Percentiles rank a stretch among this genome's conserved stretches.
These are phyloP conservation scores for Malassezia slooffiae DNA, from an alignment of 1,284 basidiomycete species.

Conservation along the genomic window DNA sequence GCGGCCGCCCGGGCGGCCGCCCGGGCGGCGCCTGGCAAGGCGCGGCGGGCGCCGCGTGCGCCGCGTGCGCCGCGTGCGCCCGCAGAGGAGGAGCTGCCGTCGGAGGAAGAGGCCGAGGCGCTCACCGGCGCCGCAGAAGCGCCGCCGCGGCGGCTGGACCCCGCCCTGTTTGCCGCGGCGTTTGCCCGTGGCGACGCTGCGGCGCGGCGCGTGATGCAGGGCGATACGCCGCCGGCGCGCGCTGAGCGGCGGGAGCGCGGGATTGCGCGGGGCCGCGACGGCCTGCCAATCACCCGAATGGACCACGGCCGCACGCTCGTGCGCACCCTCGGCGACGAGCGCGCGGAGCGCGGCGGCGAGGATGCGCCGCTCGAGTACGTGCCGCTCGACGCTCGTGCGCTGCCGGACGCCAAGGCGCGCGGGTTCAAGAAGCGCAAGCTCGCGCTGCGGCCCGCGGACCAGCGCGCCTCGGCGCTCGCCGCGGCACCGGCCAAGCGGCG, in stretches of 20 bases:
- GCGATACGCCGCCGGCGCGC: constrained; percentile 14
- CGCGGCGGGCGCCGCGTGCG: constrained; percentile 7
- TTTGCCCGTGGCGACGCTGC: constrained; percentile 22
- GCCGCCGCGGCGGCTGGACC: constrained; percentile 15
- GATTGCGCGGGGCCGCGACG: constrained; percentile 21
- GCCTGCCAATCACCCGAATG: constrained; percentile 25
- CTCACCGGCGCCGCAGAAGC: neutral
- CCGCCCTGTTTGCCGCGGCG: constrained; percentile 30
- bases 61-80: neutral
- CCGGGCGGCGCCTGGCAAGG: no score
- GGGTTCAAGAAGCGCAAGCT: constrained; percentile 29
- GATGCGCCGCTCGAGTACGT: constrained; percentile 18
- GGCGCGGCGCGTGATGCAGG: constrained; percentile 18
- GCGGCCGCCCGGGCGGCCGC: no score
- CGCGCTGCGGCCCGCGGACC: constrained; percentile 5
- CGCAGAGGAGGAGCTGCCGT: neutral
- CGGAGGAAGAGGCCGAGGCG: neutral
- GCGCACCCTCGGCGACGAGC: constrained; percentile 18
- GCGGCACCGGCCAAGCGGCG: constrained; percentile 5
- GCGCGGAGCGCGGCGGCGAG: constrained; percentile 6
- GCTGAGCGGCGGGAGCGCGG: constrained; percentile 12
- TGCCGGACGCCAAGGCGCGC: constrained; percentile 24
- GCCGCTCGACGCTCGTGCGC: constrained; percentile 18
- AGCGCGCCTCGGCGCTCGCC: constrained; percentile 7
- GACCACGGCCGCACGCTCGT: constrained; percentile 17